Conservation (phyloP, 2,329 filamentous ascomycete species). For the Epichloe hybrida region DNA sequence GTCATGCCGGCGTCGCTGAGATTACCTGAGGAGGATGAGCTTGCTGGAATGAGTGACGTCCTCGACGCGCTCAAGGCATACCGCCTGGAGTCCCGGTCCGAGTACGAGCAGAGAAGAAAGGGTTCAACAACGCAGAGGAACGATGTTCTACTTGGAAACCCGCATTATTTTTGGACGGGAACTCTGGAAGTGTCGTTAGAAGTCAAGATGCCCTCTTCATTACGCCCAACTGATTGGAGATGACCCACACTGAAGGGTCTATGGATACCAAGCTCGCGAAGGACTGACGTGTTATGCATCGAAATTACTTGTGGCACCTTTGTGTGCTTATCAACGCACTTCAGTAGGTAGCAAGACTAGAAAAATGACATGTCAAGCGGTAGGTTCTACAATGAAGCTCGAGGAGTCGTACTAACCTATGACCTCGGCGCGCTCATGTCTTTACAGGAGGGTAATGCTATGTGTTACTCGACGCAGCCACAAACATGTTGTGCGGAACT, state of each 20-base stretch:
- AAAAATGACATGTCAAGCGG: too few species aligned
- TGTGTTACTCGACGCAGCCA: too few species aligned
- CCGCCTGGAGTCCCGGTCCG: slow-evolving; percentile 20
- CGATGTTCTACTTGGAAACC: slow-evolving; percentile 8
- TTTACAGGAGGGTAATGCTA: too few species aligned
- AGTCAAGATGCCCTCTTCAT: not conserved
- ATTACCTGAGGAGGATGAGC: slow-evolving; percentile 15
- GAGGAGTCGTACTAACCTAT: too few species aligned
- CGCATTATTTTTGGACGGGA: slow-evolving; percentile 27
- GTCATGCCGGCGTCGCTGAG: slow-evolving; percentile 21
- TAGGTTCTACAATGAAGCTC: too few species aligned
- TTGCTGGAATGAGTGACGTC: slow-evolving; percentile 30
- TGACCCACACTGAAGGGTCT: not conserved
- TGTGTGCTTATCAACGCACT: too few species aligned
- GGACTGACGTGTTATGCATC: too few species aligned
- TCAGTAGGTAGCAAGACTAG: too few species aligned
- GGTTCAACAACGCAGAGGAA: slow-evolving; percentile 4
- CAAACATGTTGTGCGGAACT: too few species aligned
- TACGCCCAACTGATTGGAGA: not conserved
- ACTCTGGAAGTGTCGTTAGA: slow-evolving; percentile 20
- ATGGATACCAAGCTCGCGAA: too few species aligned
- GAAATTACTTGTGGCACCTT: not conserved
- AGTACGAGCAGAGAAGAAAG: slow-evolving; percentile 11
- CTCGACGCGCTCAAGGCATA: slow-evolving; percentile 27
- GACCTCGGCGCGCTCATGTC: too few species aligned